Evolutionary conservation across 305 asterid species (phyloP).

Genomic region (Fraxinus velutina): DNA sequence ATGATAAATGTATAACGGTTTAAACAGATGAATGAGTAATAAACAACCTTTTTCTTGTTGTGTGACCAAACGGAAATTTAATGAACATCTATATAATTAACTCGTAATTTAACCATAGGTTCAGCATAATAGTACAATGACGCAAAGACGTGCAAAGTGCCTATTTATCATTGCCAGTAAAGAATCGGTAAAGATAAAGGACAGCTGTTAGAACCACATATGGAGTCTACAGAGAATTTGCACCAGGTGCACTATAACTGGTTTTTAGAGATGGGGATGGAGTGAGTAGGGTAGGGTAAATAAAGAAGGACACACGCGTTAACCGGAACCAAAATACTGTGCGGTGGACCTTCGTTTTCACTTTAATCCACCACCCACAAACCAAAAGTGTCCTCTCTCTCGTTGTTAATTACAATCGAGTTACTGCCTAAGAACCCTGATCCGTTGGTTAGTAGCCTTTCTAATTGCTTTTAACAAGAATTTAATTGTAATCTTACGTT

Average conservation of each 20-base stretch:
- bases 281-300: background rate
- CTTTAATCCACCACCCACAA: slow-evolving; percentile 12
- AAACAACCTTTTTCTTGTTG: background rate
- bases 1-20: too few species aligned
- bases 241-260: background rate
- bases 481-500: background rate
- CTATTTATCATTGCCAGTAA: background rate
- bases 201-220: background rate
- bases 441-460: background rate
- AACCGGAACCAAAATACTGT: slow-evolving; percentile 4
- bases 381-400: background rate
- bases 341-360: slow-evolving; percentile 20
- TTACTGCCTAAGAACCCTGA: background rate
- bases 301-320: background rate
- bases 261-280: background rate
- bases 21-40: background rate
- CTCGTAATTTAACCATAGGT: background rate
- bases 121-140: background rate
- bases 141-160: background rate
- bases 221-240: background rate
- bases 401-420: background rate
- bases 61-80: background rate
- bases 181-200: background rate
- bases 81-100: too few species aligned
- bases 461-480: background rate